phyloP scores from a whole-genome alignment of 345 rosid genomes.

The Corchorus olitorius region DNA sequence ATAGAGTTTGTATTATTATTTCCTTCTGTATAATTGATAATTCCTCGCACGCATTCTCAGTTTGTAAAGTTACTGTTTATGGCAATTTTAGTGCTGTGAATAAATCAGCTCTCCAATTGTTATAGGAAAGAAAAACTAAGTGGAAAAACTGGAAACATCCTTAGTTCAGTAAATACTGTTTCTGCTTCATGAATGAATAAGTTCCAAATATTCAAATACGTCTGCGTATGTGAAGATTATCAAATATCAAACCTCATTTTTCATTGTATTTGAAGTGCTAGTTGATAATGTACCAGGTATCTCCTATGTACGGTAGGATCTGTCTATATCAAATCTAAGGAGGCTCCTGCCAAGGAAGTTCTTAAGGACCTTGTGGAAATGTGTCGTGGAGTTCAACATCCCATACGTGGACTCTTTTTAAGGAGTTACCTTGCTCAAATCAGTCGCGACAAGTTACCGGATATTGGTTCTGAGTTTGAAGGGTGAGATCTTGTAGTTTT shows the following conservation, averaged over 20 bases:
- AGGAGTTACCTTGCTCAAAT: constrained; percentile 93
- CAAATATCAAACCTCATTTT: neutral
- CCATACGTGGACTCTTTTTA: constrained; percentile 81
- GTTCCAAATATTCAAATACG: neutral
- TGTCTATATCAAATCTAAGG: constrained; percentile 83
- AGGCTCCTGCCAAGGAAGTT: constrained; percentile 80
- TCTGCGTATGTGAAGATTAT: neutral
- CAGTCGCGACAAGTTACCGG: constrained; percentile 85
- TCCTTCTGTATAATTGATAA: neutral
- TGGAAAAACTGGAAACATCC: neutral
- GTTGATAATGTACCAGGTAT: constrained; percentile 54
- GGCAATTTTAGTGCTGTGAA: neutral
- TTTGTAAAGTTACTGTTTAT: neutral
- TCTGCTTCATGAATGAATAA: neutral
- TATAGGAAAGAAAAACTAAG: neutral
- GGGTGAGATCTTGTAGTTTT: constrained; percentile 44
- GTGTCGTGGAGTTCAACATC: constrained; percentile 94
- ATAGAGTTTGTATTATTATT: neutral
- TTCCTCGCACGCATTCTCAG: neutral
- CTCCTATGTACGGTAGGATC: constrained; percentile 91
- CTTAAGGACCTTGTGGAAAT: constrained; percentile 90
- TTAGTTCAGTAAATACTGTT: neutral
- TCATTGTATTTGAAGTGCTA: constrained; percentile 13
- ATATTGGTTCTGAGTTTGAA: constrained; percentile 77
- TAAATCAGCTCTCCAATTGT: neutral